Evolutionary conservation across 257 asterid species (phyloP).

Genomic region (Solanum appendiculatum): DNA sequence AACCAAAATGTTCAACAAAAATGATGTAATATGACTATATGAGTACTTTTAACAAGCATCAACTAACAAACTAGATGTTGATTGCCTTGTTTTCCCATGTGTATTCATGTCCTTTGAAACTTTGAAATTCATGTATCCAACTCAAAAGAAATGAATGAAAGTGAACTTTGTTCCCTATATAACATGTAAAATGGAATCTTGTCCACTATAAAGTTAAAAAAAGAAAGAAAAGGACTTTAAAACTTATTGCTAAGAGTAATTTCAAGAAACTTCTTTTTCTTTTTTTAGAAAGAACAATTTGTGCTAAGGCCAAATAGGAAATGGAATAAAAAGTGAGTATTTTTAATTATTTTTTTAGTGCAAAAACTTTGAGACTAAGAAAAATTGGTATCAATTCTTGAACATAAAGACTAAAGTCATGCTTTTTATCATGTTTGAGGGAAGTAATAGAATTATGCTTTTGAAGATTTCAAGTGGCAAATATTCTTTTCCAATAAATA

Average conservation of each 20-base stretch:
- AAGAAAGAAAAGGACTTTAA: background rate
- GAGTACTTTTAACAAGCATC: background rate
- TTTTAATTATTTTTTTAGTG: background rate
- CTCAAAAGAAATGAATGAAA: background rate
- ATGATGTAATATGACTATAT: background rate
- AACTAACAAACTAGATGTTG: background rate
- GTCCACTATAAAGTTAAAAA: background rate
- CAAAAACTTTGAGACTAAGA: background rate
- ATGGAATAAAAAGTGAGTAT: background rate
- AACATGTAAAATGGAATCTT: slow-evolving; percentile 1
- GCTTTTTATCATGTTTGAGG: slow-evolving; percentile 14
- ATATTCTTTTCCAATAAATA: slow-evolving; percentile 7
- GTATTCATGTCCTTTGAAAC: background rate
- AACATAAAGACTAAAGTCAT: slow-evolving; percentile 26
- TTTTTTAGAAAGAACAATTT: background rate
- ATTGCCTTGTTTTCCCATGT: background rate
- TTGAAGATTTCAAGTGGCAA: slow-evolving; percentile 8
- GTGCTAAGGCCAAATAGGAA: background rate
- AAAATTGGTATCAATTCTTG: slow-evolving; percentile 20
- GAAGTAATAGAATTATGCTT: slow-evolving; percentile 5
- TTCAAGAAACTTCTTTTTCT: background rate
- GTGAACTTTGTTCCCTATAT: background rate
- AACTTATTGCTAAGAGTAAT: background rate
- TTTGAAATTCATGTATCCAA: background rate
- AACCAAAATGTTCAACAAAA: slow-evolving; percentile 14